Evolutionary conservation across 1,139 yeast species (phyloP).

Genomic region (Pichia sp.): DNA sequence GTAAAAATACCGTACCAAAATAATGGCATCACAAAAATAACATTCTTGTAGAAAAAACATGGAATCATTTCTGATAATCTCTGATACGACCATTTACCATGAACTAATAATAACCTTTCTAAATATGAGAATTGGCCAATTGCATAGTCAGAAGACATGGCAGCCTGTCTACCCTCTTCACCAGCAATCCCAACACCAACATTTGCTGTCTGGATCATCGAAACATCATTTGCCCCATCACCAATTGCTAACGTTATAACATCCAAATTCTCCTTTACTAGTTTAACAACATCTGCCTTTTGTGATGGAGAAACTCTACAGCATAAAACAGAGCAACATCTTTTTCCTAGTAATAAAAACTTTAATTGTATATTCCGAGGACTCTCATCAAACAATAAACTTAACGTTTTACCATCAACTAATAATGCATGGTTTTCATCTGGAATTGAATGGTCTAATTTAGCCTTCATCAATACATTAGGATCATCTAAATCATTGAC

Average conservation of each 20-base stretch:
- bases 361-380: slow-evolving; percentile 31
- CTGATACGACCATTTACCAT: slow-evolving; percentile 61
- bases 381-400: slow-evolving; percentile 34
- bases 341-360: slow-evolving; percentile 50
- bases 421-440: slow-evolving; percentile 42
- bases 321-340: slow-evolving; percentile 55
- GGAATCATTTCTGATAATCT: slow-evolving; percentile 61
- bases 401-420: slow-evolving; percentile 52
- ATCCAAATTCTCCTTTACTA: slow-evolving; percentile 44
- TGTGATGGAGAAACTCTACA: slow-evolving; percentile 64
- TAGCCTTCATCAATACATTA: slow-evolving; percentile 37
- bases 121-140: slow-evolving; percentile 56
- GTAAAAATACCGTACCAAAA: slow-evolving; percentile 58
- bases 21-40: slow-evolving; percentile 52
- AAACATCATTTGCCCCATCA: slow-evolving; percentile 65
- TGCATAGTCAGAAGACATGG: slow-evolving; percentile 63
- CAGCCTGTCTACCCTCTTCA: slow-evolving; percentile 64
- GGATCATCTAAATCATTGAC: slow-evolving; percentile 29
- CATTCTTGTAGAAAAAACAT: slow-evolving; percentile 58
- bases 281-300: slow-evolving; percentile 50
- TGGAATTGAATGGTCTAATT: slow-evolving; percentile 47
- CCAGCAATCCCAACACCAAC: slow-evolving; percentile 66
- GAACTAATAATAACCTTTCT: slow-evolving; percentile 49
- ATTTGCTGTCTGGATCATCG: slow-evolving; percentile 63
- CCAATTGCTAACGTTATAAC: slow-evolving; percentile 63